These are phyloP conservation scores for Dactylellina drechsleri DNA, from an alignment of 2,329 filamentous ascomycete genomes.

Conservation along the genomic window DNA sequence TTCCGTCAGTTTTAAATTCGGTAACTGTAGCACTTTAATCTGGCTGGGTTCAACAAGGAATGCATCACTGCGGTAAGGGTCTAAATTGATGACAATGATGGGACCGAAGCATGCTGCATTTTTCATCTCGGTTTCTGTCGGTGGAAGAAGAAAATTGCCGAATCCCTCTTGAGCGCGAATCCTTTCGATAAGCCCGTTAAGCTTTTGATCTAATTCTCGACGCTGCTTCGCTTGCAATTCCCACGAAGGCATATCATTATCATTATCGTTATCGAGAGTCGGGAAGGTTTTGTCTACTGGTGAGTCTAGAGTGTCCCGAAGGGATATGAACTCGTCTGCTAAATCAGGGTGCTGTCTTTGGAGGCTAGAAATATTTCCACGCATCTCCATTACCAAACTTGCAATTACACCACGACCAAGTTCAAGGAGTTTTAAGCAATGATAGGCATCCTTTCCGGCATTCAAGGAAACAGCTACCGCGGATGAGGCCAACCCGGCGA, in stretches of 20 bases:
- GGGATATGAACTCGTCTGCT: conserved; percentile 40
- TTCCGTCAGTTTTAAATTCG: conserved; percentile 4
- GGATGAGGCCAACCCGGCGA: conserved; percentile 17
- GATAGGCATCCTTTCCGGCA: conserved; percentile 4
- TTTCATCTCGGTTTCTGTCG: conserved; percentile 22
- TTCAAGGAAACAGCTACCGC: conserved; percentile 22
- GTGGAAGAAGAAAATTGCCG: conserved; percentile 30
- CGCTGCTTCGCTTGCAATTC: background rate
- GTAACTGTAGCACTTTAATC: conserved; percentile 15
- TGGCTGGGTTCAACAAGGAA: conserved; percentile 10
- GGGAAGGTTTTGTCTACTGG: conserved; percentile 2
- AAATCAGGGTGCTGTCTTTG: conserved; percentile 35
- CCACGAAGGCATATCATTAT: background rate
- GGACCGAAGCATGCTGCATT: conserved; percentile 4
- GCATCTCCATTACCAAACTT: conserved; percentile 50
- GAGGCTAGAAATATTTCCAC: conserved; percentile 44
- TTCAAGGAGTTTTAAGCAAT: conserved; percentile 56
- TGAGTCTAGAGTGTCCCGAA: conserved; percentile 44
- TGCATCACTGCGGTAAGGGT: conserved; percentile 12
- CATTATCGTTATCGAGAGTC: background rate
- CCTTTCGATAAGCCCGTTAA: conserved; percentile 7
- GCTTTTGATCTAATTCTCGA: conserved; percentile 6
- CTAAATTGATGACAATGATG: conserved; percentile 21
- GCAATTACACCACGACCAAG: conserved; percentile 59
- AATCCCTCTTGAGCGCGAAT: conserved; percentile 27